These are phyloP conservation scores for Viridothelium virens DNA, from an alignment of 495 filamentous ascomycete species.

Conservation along the genomic window DNA sequence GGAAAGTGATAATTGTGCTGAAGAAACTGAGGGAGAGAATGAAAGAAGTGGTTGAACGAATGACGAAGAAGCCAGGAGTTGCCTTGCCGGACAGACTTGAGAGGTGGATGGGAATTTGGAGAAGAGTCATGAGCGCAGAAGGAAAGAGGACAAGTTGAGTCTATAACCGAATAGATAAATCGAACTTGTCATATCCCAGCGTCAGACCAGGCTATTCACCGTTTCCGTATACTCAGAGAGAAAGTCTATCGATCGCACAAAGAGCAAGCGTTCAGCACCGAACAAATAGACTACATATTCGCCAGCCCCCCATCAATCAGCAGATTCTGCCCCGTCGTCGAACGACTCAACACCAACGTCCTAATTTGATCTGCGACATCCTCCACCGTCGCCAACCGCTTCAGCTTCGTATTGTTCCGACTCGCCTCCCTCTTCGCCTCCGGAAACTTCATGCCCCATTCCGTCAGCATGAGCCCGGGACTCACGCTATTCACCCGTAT, in stretches of 20 bases:
- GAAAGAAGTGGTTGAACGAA: conserved; percentile 59
- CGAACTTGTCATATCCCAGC: background rate
- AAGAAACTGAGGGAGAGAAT: conserved; percentile 65
- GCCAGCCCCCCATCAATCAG: conserved; percentile 29
- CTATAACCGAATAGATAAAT: background rate
- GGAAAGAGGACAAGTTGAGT: background rate
- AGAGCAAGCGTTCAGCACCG: too few species aligned
- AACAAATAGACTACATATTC: background rate
- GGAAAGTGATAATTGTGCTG: conserved; percentile 80
- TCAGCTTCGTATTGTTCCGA: conserved; percentile 42
- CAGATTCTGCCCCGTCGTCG: conserved; percentile 36
- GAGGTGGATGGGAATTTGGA: conserved; percentile 68
- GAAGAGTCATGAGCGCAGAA: conserved; percentile 20
- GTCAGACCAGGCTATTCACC: too few species aligned
- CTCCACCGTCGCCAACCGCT: conserved; percentile 46
- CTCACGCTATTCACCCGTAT: conserved; percentile 49
- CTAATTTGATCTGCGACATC: conserved; percentile 35
- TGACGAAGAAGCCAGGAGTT: conserved; percentile 66
- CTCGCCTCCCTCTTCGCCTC: conserved; percentile 38
- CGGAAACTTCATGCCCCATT: conserved; percentile 48
- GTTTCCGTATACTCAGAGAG: too few species aligned
- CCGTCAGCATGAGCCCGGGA: conserved; percentile 42
- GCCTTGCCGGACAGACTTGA: conserved; percentile 55
- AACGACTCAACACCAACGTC: conserved; percentile 30
- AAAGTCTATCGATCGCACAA: too few species aligned